phyloP scores from a whole-genome alignment of 2,329 filamentous ascomycete genomes.

The Beauveria rudraprayagi region DNA sequence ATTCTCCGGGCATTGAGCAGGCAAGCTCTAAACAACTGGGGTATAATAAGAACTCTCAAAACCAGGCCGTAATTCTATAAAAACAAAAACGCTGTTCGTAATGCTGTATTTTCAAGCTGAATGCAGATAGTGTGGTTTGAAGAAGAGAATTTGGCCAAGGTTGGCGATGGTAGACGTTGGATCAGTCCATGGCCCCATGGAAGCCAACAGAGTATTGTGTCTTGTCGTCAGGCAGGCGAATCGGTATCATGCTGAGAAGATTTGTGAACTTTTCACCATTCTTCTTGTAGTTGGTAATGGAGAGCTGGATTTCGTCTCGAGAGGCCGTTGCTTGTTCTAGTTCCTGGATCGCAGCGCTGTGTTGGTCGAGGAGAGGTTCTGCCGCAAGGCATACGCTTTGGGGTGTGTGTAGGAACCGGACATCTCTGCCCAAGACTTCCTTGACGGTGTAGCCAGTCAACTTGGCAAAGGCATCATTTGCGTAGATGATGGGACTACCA shows the following conservation, averaged over 20 bases:
- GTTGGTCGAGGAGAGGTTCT: conserved; percentile 12
- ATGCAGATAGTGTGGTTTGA: neutral
- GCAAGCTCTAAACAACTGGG: conserved; percentile 3
- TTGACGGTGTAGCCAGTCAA: conserved; percentile 69
- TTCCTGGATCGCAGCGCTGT: conserved; percentile 49
- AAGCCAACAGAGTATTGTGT: conserved; percentile 75
- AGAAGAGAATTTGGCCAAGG: neutral
- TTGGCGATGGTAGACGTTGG: neutral
- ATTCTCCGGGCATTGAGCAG: neutral
- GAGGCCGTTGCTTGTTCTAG: conserved; percentile 39
- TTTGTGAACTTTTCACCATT: conserved; percentile 76
- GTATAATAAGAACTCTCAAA: neutral
- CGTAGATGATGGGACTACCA: conserved; percentile 76
- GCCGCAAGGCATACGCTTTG: conserved; percentile 36
- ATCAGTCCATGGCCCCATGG: conserved; percentile 53
- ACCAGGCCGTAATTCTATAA: neutral
- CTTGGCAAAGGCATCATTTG: conserved; percentile 69
- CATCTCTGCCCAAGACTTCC: conserved; percentile 74
- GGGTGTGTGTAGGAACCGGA: conserved; percentile 74
- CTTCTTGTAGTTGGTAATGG: conserved; percentile 72
- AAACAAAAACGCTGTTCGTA: neutral
- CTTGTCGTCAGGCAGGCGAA: conserved; percentile 56
- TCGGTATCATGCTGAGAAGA: conserved; percentile 75
- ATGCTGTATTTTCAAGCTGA: neutral
- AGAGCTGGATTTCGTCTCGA: conserved; percentile 38